Percentiles rank a stretch among this genome's conserved stretches.
Evolutionary conservation across 1,284 basidiomycete species (phyloP).

Genomic region (Ustilago shanxiensis): DNA sequence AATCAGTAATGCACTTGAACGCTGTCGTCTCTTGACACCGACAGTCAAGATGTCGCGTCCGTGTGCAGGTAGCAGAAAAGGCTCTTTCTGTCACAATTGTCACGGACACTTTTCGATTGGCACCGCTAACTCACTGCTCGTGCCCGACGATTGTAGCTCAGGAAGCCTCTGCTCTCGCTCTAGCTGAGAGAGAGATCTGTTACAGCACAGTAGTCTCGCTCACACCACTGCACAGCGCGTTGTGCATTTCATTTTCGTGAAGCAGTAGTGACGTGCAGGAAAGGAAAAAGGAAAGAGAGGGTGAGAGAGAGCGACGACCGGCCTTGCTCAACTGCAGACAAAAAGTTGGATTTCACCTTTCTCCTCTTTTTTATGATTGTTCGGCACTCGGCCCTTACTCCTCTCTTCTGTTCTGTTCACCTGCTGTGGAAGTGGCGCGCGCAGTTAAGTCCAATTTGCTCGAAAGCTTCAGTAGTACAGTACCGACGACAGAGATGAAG

Average conservation of each 20-base stretch:
- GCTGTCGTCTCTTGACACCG: neutral
- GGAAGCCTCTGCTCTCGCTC: neutral
- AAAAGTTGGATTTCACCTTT: neutral
- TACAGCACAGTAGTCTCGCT: no score
- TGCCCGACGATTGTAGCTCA: neutral
- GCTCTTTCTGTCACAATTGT: neutral
- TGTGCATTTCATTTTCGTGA: conserved; percentile 9
- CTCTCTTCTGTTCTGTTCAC: neutral
- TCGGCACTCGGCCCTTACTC: conserved; percentile 8
- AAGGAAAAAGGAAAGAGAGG: neutral
- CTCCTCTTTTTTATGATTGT: neutral
- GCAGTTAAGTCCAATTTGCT: conserved; percentile 2
- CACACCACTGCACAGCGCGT: conserved; percentile 8
- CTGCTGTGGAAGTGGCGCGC: neutral
- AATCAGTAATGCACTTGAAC: neutral
- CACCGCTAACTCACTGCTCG: neutral
- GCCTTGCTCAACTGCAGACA: neutral
- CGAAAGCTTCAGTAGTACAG: neutral
- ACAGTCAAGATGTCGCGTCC: neutral
- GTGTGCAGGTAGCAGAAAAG: neutral
- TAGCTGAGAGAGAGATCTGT: no score
- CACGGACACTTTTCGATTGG: neutral
- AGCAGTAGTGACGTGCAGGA: neutral
- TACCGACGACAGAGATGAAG: no score
- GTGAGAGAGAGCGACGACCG: neutral